phyloP scores from a whole-genome alignment of 257 asterid genomes.

The Salvia miltiorrhiza region DNA sequence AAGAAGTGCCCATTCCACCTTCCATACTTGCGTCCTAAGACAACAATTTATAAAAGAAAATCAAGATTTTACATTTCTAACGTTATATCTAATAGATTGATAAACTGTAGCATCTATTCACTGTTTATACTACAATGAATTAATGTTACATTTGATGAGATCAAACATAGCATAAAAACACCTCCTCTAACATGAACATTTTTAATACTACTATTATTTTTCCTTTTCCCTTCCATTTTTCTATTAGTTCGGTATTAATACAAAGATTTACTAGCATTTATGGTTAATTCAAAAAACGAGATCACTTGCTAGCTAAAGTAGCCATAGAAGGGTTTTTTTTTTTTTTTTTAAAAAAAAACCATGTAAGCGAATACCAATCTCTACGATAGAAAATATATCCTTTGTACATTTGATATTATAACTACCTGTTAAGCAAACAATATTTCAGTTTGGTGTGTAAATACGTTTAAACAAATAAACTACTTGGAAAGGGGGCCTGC shows the following conservation, averaged over 20 bases:
- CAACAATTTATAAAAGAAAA: constrained; percentile 7
- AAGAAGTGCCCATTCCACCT: constrained; percentile 51
- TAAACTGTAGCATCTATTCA: neutral
- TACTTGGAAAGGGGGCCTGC: neutral
- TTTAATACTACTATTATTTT: no score
- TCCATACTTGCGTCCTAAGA: constrained; percentile 48
- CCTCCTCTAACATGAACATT: neutral
- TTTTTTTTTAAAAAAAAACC: no score
- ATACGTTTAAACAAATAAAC: neutral
- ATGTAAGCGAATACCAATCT: neutral
- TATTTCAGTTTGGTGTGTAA: neutral
- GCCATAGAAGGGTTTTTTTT: neutral
- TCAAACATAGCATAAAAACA: neutral
- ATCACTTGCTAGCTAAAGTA: neutral
- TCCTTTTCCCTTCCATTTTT: neutral
- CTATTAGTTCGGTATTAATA: neutral
- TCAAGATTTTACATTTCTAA: neutral
- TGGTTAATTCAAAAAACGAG: no score
- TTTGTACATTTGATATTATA: neutral
- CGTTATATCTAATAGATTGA: neutral
- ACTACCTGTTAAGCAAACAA: no score
- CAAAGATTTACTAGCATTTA: neutral
- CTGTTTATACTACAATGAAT: neutral
- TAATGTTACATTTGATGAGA: neutral
- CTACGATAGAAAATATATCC: neutral